Conservation (phyloP, 1,284 basidiomycete species). For the Heliocybe sulcata region DNA sequence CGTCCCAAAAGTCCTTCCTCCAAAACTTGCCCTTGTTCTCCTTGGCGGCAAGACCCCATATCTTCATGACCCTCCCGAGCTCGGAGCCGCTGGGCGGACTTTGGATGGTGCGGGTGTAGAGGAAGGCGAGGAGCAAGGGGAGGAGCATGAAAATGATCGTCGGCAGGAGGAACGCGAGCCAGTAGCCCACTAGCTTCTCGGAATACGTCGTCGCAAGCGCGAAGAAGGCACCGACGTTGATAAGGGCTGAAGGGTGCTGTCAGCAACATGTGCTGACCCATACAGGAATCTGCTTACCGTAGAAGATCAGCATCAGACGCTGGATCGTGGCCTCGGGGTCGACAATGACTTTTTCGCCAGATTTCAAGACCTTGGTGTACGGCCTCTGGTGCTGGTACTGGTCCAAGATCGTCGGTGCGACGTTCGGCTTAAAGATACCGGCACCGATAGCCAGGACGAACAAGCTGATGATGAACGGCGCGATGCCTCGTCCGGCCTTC, state of each 20-base stretch:
- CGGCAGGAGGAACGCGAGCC: constrained; percentile 16
- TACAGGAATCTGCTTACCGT: constrained; percentile 45
- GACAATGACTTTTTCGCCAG: constrained; percentile 53
- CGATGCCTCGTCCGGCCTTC: constrained; percentile 24
- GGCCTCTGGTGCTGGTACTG: constrained; percentile 38
- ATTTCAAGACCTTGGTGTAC: constrained; percentile 35
- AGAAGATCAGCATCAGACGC: constrained; percentile 34
- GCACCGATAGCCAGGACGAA: constrained; percentile 43
- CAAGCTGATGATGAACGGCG: constrained; percentile 29
- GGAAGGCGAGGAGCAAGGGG: constrained; percentile 29
- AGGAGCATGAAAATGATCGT: constrained; percentile 15
- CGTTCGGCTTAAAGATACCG: constrained; percentile 51
- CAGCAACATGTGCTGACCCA: constrained; percentile 39
- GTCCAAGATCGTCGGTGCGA: constrained; percentile 53
- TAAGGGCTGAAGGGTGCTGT: constrained; percentile 18
- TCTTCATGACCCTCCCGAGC: constrained; percentile 21
- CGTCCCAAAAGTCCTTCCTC: constrained; percentile 46
- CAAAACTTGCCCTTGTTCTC: constrained; percentile 11
- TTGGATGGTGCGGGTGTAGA: not conserved
- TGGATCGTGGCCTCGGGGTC: constrained; percentile 52
- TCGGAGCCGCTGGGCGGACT: not conserved
- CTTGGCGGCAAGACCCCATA: constrained; percentile 31
- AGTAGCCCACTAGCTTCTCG: constrained; percentile 17
- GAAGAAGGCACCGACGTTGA: constrained; percentile 25
- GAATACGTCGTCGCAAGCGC: constrained; percentile 14